phyloP scores from a whole-genome alignment of 805 yeast genomes.

The Nakazawaea ambrosiae region DNA sequence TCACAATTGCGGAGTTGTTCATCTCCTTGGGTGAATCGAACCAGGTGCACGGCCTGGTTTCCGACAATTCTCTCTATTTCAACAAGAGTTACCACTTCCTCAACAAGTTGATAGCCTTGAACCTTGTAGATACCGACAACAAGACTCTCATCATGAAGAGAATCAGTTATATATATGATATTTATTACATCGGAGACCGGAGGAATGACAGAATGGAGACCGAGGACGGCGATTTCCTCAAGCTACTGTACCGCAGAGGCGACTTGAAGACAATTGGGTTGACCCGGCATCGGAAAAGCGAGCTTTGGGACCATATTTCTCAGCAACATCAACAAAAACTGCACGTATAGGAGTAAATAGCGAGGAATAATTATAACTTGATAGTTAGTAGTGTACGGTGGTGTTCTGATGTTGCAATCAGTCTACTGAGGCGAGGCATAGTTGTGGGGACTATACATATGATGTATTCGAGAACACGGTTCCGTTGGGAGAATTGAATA shows the following conservation, averaged over 20 bases:
- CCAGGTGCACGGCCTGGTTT: slow-evolving; percentile 31
- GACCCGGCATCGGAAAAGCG: slow-evolving; percentile 20
- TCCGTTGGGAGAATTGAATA: too few relatives aligned
- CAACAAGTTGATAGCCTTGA: slow-evolving; percentile 38
- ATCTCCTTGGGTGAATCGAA: slow-evolving; percentile 33
- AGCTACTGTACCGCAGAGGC: neutral
- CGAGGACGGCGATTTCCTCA: neutral
- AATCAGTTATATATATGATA: slow-evolving; percentile 25
- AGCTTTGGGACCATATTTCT: slow-evolving; percentile 9
- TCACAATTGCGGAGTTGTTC: slow-evolving; percentile 68
- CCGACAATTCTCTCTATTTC: slow-evolving; percentile 38
- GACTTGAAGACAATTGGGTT: slow-evolving; percentile 1
- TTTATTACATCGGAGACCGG: slow-evolving; percentile 11
- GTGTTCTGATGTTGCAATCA: too few relatives aligned
- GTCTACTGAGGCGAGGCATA: too few relatives aligned
- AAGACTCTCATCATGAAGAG: slow-evolving; percentile 31
- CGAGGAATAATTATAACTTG: too few relatives aligned
- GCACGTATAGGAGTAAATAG: too few relatives aligned
- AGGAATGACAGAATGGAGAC: neutral
- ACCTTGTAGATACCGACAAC: slow-evolving; percentile 36
- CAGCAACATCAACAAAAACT: too few relatives aligned
- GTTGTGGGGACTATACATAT: too few relatives aligned
- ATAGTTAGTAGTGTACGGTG: too few relatives aligned
- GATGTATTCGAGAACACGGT: too few relatives aligned
- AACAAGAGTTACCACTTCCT: slow-evolving; percentile 37